These are phyloP conservation scores for Cryptococcus amylolentus DNA, from an alignment of 1,284 basidiomycete species.

Conservation along the genomic window DNA sequence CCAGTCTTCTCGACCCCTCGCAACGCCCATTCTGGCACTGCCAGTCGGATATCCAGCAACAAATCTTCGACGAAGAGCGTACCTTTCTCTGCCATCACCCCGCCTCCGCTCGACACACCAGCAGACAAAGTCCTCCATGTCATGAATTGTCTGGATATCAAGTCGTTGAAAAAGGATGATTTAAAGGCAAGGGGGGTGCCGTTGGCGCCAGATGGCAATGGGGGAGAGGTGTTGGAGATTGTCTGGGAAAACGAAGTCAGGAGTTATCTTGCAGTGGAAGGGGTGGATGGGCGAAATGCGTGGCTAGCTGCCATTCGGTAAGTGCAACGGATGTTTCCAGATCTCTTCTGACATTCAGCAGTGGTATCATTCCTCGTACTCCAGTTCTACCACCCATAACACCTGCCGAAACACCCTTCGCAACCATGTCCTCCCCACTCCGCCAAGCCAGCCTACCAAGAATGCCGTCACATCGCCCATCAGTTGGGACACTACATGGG, in stretches of 20 bases:
- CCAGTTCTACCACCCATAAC: slow-evolving; percentile 6
- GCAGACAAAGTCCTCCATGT: slow-evolving; percentile 35
- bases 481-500: slow-evolving; percentile 1
- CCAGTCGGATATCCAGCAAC: background rate
- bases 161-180: slow-evolving; percentile 40
- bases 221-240: slow-evolving; percentile 42
- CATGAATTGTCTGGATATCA: slow-evolving; percentile 39
- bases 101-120: slow-evolving; percentile 12
- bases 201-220: slow-evolving; percentile 32
- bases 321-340: slow-evolving; percentile 7
- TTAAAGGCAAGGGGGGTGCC: slow-evolving; percentile 35
- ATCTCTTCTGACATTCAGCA: background rate
- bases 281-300: slow-evolving; percentile 34
- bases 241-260: slow-evolving; percentile 36
- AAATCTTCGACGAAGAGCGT: slow-evolving; percentile 20
- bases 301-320: slow-evolving; percentile 47
- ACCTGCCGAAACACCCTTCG: slow-evolving; percentile 5
- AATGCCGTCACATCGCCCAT: slow-evolving; percentile 15
- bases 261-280: slow-evolving; percentile 43
- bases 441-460: background rate
- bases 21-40: slow-evolving; percentile 16
- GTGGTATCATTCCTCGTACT: background rate
- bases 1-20: slow-evolving; percentile 24
- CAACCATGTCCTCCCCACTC: slow-evolving; percentile 4
- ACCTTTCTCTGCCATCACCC: slow-evolving; percentile 27